These are phyloP conservation scores for Cladosporium phlei DNA, from an alignment of 2,329 filamentous ascomycete species.

Conservation along the genomic window DNA sequence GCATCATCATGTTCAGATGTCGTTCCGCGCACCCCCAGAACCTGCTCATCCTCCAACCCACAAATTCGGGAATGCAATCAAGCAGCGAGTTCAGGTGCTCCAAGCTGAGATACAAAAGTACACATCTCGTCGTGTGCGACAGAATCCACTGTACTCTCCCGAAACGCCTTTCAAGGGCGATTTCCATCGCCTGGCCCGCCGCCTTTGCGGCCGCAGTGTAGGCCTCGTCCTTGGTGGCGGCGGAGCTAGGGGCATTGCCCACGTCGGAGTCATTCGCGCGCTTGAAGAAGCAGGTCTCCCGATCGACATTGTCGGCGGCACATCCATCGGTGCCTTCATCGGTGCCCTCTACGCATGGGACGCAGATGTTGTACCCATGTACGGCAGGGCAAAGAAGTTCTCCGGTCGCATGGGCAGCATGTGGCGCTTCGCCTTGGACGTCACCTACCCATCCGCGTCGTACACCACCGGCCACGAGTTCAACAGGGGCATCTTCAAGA, in stretches of 20 bases:
- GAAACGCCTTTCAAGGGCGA: slow-evolving; percentile 94
- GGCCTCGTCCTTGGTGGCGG: slow-evolving; percentile 91
- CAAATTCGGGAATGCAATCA: slow-evolving; percentile 77
- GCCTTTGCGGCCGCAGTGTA: slow-evolving; percentile 89
- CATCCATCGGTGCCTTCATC: slow-evolving; percentile 93
- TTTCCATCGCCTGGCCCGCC: slow-evolving; percentile 85
- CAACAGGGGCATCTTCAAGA: slow-evolving; percentile 98
- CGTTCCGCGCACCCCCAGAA: slow-evolving; percentile 66
- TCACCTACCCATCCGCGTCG: slow-evolving; percentile 93
- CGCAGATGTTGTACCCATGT: slow-evolving; percentile 94
- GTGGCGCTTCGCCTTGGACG: slow-evolving; percentile 94
- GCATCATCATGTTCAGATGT: slow-evolving; percentile 97
- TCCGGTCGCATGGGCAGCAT: slow-evolving; percentile 97
- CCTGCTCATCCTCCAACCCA: slow-evolving; percentile 68
- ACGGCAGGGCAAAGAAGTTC: slow-evolving; percentile 95
- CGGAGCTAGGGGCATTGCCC: slow-evolving; percentile 84
- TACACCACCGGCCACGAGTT: slow-evolving; percentile 99
- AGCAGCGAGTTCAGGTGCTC: slow-evolving; percentile 86
- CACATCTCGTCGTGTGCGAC: slow-evolving; percentile 85
- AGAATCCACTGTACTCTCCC: slow-evolving; percentile 81
- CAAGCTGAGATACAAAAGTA: slow-evolving; percentile 99
- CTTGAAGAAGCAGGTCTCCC: slow-evolving; percentile 95
- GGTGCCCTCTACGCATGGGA: slow-evolving; percentile 93
- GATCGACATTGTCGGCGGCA: slow-evolving; percentile 91
- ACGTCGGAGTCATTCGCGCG: slow-evolving; percentile 89